These are phyloP conservation scores for Septoria petroselini DNA, from an alignment of 2,329 filamentous ascomycete species.

Conservation along the genomic window DNA sequence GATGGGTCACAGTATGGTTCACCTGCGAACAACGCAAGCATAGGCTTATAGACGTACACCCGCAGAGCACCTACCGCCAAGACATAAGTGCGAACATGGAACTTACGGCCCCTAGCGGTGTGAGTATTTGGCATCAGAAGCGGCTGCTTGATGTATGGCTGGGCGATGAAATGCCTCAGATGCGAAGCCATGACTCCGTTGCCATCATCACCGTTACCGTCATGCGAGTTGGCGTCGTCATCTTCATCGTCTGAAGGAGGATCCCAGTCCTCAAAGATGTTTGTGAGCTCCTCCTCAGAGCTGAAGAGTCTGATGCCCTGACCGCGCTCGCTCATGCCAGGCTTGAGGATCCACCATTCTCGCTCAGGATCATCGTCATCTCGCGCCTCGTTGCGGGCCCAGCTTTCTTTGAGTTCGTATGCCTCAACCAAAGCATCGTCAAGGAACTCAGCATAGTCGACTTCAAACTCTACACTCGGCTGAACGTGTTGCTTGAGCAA, in stretches of 20 bases:
- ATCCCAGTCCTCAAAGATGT: slow-evolving; percentile 91
- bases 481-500: slow-evolving; percentile 69
- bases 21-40: slow-evolving; percentile 90
- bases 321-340: slow-evolving; percentile 93
- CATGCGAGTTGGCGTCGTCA: slow-evolving; percentile 42
- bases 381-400: slow-evolving; percentile 61
- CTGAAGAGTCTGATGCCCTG: slow-evolving; percentile 90
- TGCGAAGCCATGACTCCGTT: slow-evolving; percentile 76
- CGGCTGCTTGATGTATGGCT: slow-evolving; percentile 89
- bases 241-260: slow-evolving; percentile 66
- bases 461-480: slow-evolving; percentile 79
- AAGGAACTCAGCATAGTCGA: slow-evolving; percentile 95
- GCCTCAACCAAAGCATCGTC: slow-evolving; percentile 84
- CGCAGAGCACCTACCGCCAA: slow-evolving; percentile 73
- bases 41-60: slow-evolving; percentile 81
- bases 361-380: slow-evolving; percentile 37
- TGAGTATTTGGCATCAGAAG: slow-evolving; percentile 60
- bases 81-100: slow-evolving; percentile 92
- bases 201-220: slow-evolving; percentile 34
- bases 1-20: slow-evolving; percentile 67
- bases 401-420: slow-evolving; percentile 78
- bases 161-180: slow-evolving; percentile 90
- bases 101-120: slow-evolving; percentile 66
- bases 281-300: slow-evolving; percentile 76
- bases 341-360: slow-evolving; percentile 98